phyloP scores from a whole-genome alignment of 1,139 yeast species.

The Meyerozyma smithsonii region DNA sequence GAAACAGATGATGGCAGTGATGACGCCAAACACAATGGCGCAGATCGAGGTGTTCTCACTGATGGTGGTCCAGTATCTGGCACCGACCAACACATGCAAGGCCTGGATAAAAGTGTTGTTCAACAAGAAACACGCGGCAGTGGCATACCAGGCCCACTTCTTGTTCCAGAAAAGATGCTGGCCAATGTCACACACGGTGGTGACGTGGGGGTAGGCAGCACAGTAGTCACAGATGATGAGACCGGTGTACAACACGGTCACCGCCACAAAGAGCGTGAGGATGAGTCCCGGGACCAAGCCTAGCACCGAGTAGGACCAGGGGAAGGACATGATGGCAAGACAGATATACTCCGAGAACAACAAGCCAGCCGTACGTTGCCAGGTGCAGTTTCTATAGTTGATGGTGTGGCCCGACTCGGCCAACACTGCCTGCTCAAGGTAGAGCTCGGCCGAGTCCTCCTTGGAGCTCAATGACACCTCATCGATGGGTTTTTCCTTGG shows the following conservation, averaged over 20 bases:
- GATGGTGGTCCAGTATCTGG: conserved; percentile 55
- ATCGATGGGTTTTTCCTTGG: background rate
- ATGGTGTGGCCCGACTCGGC: conserved; percentile 27
- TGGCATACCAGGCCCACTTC: conserved; percentile 52
- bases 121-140: conserved; percentile 49
- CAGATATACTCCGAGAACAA: conserved; percentile 58
- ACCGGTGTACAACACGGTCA: conserved; percentile 52
- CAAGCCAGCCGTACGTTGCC: conserved; percentile 56
- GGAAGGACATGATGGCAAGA: conserved; percentile 59
- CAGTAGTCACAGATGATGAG: conserved; percentile 51
- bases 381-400: conserved; percentile 50
- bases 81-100: conserved; percentile 54
- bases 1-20: conserved; percentile 44
- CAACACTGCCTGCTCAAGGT: conserved; percentile 1
- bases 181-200: conserved; percentile 56
- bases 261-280: conserved; percentile 47
- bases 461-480: background rate
- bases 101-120: conserved; percentile 57
- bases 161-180: conserved; percentile 51
- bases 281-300: conserved; percentile 58
- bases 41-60: conserved; percentile 46
- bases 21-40: conserved; percentile 46
- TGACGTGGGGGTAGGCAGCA: conserved; percentile 46
- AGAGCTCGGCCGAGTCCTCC: conserved; percentile 1
- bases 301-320: conserved; percentile 58